Base-by-base conservation (phyloP, 805 yeast genomes). In the Wickerhamomyces kurtzmanii region DNA sequence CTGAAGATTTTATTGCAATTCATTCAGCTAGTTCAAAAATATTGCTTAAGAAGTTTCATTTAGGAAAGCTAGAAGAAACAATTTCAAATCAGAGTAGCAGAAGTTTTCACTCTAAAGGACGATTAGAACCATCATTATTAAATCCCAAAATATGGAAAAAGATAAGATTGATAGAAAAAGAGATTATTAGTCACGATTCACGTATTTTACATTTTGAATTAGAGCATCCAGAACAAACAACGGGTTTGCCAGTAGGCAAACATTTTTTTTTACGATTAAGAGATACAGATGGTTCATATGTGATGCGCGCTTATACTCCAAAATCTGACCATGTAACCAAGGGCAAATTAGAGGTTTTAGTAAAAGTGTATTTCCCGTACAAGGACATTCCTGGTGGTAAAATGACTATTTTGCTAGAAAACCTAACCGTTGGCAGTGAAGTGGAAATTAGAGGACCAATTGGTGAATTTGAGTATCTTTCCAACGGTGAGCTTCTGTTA, bases 361-460 rank as follows among this genome's bases (percentile, higher is more conserved):
- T 55, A 30, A 55, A 55, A 33, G 40, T 54, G 3, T 55, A 55
- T 32, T 51, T 52, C 26, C 57, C 59, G 1, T 30, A 30, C 8
- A 40, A 33, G 15, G 41, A 34, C 13, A 35, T 37, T 7, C 51
- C 55, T 7, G 59, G 59, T 15, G 61, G 61, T 8, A 32, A 36
- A 21, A 42, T 55, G 51, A 51, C 59, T 3, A 43, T 27, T 26
- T 27, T 44, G 0, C 29, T 55, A 16, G 59, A 55, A 22, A 16
- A 27, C 6, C 14, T 51, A 29, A 12, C 18, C 4, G 23, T 44
- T 24, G 86, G 84, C 15, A 69, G 70, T 44, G 60, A 64, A 13
- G 80, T 78, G 15, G 71, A 70, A 36, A 75, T 80, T 41, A 69
- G 74, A 48, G 91, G 91, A 3, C 86, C 87, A 11, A 76, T 77